Conservation (phyloP, 1,284 basidiomycete species). For the Tilletia indica region DNA sequence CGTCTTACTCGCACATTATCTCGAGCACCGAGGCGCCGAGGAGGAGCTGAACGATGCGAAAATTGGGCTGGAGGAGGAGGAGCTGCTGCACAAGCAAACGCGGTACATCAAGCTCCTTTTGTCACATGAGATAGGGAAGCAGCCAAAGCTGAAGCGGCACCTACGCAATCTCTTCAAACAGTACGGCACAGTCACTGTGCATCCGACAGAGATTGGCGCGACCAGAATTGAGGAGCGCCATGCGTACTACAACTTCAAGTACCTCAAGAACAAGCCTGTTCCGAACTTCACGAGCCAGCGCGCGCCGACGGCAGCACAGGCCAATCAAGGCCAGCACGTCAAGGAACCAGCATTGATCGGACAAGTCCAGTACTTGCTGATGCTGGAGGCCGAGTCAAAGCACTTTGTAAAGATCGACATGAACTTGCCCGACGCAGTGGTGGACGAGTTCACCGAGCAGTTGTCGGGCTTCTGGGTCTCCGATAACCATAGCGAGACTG, state of each 20-base stretch:
- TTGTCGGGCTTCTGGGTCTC: conserved; percentile 81
- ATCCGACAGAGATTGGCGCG: conserved; percentile 87
- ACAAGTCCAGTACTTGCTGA: conserved; percentile 77
- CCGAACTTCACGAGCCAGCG: conserved; percentile 61
- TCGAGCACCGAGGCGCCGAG: conserved; percentile 63
- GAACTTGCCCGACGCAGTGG: conserved; percentile 66
- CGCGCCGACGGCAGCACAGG: background rate
- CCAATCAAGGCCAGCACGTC: background rate
- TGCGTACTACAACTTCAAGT: conserved; percentile 93
- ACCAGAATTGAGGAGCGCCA: conserved; percentile 86
- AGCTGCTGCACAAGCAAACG: conserved; percentile 74
- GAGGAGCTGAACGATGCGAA: conserved; percentile 51
- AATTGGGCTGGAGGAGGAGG: conserved; percentile 60
- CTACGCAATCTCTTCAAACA: conserved; percentile 75
- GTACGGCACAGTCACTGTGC: conserved; percentile 75
- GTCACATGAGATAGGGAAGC: conserved; percentile 85
- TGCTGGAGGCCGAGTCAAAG: conserved; percentile 85
- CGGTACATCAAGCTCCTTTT: conserved; percentile 74
- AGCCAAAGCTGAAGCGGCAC: conserved; percentile 80
- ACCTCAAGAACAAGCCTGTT: conserved; percentile 78
- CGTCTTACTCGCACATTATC: background rate
- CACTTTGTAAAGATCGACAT: conserved; percentile 78
- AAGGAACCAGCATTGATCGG: conserved; percentile 11
- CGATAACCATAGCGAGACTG: conserved; percentile 78
- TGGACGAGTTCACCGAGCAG: conserved; percentile 68